Conservation (phyloP, 331 rosid genomes). For the Cucumis variabilis region DNA sequence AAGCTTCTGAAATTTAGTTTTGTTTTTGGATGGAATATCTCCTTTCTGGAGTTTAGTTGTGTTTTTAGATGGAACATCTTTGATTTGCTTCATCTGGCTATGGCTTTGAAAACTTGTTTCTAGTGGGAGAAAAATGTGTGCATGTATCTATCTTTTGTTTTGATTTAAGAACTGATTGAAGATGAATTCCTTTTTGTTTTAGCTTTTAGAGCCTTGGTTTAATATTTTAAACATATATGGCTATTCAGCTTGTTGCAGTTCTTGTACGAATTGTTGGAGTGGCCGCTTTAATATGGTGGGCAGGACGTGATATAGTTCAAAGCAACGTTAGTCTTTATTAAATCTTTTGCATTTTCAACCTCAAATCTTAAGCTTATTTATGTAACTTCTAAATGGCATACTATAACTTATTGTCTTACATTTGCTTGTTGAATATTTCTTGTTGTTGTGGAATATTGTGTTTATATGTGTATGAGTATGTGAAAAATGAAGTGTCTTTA, state of each 20-base stretch:
- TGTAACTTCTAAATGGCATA: constrained; percentile 7
- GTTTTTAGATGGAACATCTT: background rate
- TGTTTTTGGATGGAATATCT: too few relatives aligned
- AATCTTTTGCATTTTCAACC: constrained; percentile 32
- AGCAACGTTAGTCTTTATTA: constrained; percentile 70
- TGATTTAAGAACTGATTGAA: background rate
- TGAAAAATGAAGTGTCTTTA: too few relatives aligned
- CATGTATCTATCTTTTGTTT: background rate
- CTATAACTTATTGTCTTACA: constrained; percentile 35
- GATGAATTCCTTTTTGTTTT: background rate
- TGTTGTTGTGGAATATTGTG: too few relatives aligned
- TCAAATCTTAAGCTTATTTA: background rate
- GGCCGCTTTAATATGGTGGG: constrained; percentile 98
- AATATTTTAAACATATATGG: constrained; percentile 29
- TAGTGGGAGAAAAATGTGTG: background rate
- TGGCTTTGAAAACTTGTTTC: background rate
- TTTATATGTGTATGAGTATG: too few relatives aligned
- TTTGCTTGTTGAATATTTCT: too few relatives aligned
- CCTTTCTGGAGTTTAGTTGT: background rate
- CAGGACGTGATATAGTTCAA: constrained; percentile 91
- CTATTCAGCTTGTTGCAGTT: constrained; percentile 75
- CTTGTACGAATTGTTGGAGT: constrained; percentile 83
- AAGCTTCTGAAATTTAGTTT: too few relatives aligned
- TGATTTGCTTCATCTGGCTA: background rate
- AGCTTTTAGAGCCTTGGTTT: constrained; percentile 19